phyloP scores from a whole-genome alignment of 202 grass and related monocot species.

The Schoenoplectus tabernaemontani region DNA sequence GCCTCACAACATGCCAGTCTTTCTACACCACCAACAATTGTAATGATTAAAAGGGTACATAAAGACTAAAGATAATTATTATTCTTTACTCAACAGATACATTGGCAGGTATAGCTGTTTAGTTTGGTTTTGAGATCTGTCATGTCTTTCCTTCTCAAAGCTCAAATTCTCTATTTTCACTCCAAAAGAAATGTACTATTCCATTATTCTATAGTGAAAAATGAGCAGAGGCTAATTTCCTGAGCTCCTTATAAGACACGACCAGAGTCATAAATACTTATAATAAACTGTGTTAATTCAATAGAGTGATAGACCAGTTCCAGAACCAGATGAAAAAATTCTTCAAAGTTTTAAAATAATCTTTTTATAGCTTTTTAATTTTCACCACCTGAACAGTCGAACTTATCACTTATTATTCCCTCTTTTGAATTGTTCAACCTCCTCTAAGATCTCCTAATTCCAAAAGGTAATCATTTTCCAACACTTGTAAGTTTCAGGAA shows the following conservation, averaged over 20 bases:
- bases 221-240: background rate
- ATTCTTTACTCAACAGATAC: background rate
- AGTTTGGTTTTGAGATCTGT: background rate
- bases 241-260: background rate
- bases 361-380: background rate
- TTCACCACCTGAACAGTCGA: background rate
- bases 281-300: background rate
- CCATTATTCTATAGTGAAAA: background rate
- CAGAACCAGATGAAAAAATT: background rate
- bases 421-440: background rate
- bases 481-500: background rate
- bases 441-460: background rate
- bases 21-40: constrained; percentile 26
- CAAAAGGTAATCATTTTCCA: background rate
- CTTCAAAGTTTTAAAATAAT: background rate
- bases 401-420: background rate
- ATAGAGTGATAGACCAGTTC: background rate
- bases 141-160: background rate
- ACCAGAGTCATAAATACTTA: too few relatives aligned
- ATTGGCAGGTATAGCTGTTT: background rate
- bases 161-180: background rate
- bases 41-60: background rate
- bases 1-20: constrained; percentile 76
- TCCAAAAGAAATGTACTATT: background rate
- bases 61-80: background rate